Evolutionary conservation across 1,284 basidiomycete genomes (phyloP).

Genomic region (Ganoderma resinaceum): DNA sequence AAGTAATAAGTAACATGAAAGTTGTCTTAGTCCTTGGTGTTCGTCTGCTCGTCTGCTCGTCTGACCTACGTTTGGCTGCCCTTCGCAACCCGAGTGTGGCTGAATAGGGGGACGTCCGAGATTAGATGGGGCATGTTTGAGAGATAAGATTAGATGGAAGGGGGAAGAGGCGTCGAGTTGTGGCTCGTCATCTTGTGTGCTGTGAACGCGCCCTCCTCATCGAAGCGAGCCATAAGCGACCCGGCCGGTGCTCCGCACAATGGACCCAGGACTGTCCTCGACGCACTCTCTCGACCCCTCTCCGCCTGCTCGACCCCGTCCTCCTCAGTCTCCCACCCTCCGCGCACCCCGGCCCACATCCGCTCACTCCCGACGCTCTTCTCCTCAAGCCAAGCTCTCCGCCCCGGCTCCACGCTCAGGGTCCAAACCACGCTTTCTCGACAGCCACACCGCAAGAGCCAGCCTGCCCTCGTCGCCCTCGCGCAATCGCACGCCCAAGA

Average conservation of each 20-base stretch:
- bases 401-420: slow-evolving; percentile 28
- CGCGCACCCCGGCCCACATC: slow-evolving; percentile 9
- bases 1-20: not conserved
- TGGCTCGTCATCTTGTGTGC: slow-evolving; percentile 24
- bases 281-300: slow-evolving; percentile 20
- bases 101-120: not conserved
- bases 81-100: not conserved
- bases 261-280: slow-evolving; percentile 28
- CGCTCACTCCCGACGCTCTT: slow-evolving; percentile 18
- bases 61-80: not conserved
- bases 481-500: slow-evolving; percentile 25
- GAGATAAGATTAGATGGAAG: slow-evolving; percentile 30
- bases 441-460: slow-evolving; percentile 22
- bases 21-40: not conserved
- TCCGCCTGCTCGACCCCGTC: slow-evolving; percentile 16
- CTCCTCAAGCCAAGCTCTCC: slow-evolving; percentile 26
- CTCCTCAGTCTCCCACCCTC: slow-evolving; percentile 17
- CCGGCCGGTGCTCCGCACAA: slow-evolving; percentile 26
- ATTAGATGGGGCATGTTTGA: not conserved
- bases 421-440: slow-evolving; percentile 24
- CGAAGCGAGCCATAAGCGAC: slow-evolving; percentile 31
- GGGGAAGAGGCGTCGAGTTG: not conserved
- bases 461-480: slow-evolving; percentile 27
- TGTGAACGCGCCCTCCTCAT: slow-evolving; percentile 28
- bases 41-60: too few species aligned